These are phyloP conservation scores for Daldinia grandis DNA, from an alignment of 495 filamentous ascomycete genomes.

Conservation along the genomic window DNA sequence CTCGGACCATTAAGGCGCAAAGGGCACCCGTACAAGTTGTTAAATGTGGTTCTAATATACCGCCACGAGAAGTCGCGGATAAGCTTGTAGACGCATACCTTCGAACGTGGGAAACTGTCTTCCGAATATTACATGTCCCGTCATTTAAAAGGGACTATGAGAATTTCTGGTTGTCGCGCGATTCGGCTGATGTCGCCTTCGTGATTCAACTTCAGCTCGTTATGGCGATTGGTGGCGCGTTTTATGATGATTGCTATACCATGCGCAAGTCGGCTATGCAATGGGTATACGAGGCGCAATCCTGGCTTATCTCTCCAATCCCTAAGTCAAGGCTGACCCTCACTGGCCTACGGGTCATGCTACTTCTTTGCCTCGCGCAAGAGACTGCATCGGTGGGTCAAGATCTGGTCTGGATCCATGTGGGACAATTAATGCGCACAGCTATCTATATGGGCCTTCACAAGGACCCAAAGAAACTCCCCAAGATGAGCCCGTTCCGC, in stretches of 20 bases:
- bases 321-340: conserved; percentile 59
- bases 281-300: conserved; percentile 64
- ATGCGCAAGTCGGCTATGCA: conserved; percentile 57
- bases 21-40: conserved; percentile 44
- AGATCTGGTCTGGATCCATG: conserved; percentile 48
- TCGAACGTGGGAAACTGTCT: conserved; percentile 42
- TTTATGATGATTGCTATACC: conserved; percentile 51
- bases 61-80: conserved; percentile 48
- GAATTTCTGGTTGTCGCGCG: conserved; percentile 36
- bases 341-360: conserved; percentile 54
- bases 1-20: conserved; percentile 55
- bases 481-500: conserved; percentile 46
- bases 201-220: conserved; percentile 62
- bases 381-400: conserved; percentile 57
- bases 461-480: conserved; percentile 39
- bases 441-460: conserved; percentile 41
- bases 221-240: conserved; percentile 58
- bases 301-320: conserved; percentile 58
- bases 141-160: conserved; percentile 50
- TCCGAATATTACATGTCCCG: conserved; percentile 57
- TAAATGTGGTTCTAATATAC: conserved; percentile 48
- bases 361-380: conserved; percentile 58
- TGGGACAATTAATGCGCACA: conserved; percentile 26
- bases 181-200: conserved; percentile 45
- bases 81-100: conserved; percentile 45